A percentile compares a stretch with the other conserved stretches of the same genome.
Evolutionary conservation across 78 protist genomes (phyloP).

Genomic region (Dictyostelium firmibasis): DNA sequence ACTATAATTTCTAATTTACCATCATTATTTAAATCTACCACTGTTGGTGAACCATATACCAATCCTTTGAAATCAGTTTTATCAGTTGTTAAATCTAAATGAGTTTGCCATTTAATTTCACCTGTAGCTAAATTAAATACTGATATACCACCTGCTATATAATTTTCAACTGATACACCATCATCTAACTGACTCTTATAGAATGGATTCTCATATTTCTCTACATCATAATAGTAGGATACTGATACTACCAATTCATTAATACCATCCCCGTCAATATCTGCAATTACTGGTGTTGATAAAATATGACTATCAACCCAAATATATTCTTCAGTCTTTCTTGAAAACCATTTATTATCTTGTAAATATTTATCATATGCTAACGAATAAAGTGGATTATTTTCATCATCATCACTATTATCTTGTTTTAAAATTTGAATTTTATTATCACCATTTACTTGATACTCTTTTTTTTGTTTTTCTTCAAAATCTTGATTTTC

Average conservation of each 20-base stretch:
- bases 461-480: not conserved
- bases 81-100: conserved; percentile 81
- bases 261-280: conserved; percentile 88
- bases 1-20: conserved; percentile 81
- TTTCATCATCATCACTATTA: not conserved
- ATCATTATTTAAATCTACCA: conserved; percentile 89
- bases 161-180: conserved; percentile 48
- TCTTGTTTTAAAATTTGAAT: not conserved
- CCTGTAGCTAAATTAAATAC: conserved; percentile 61
- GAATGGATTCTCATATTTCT: conserved; percentile 32
- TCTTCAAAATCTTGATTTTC: not conserved
- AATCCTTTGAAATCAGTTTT: conserved; percentile 65
- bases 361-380: not conserved
- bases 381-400: conserved; percentile 1
- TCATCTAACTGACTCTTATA: not conserved
- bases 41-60: conserved; percentile 87
- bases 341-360: conserved; percentile 16
- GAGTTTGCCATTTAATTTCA: conserved; percentile 69
- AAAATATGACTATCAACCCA: conserved; percentile 91
- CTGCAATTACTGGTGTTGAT: conserved; percentile 90
- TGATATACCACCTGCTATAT: conserved; percentile 91
- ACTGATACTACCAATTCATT: conserved; percentile 85
- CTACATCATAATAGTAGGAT: conserved; percentile 87
- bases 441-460: not conserved
- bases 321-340: not conserved